These are phyloP conservation scores for Coemansia reversa DNA, from an alignment of 192 early-diverging fungal genomes.

Conservation along the genomic window DNA sequence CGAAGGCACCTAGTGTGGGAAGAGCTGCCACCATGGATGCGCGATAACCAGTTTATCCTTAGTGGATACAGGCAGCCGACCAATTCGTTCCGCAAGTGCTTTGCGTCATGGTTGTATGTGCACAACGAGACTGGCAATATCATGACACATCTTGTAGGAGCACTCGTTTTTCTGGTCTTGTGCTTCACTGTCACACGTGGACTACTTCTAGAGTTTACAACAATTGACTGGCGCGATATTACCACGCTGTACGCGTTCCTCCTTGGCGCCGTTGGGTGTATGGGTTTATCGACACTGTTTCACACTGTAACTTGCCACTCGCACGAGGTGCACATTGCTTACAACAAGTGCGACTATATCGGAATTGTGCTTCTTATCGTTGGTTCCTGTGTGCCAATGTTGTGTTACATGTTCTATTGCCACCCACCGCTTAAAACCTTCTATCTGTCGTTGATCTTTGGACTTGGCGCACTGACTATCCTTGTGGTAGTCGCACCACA, in stretches of 20 bases:
- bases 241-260: constrained; percentile 75
- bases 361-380: constrained; percentile 85
- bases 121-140: constrained; percentile 97
- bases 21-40: constrained; percentile 73
- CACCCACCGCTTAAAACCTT: constrained; percentile 50
- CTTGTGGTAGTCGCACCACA: constrained; percentile 60
- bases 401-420: constrained; percentile 65
- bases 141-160: constrained; percentile 80
- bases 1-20: constrained; percentile 34
- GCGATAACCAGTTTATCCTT: constrained; percentile 79
- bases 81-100: constrained; percentile 72
- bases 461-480: constrained; percentile 66
- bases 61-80: constrained; percentile 78
- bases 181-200: constrained; percentile 53
- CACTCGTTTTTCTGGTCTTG: constrained; percentile 57
- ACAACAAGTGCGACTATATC: constrained; percentile 92
- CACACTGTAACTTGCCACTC: constrained; percentile 89
- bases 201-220: constrained; percentile 49
- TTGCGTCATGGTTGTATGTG: constrained; percentile 72
- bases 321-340: constrained; percentile 57
- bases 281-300: constrained; percentile 76
- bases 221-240: constrained; percentile 63
- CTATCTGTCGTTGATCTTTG: constrained; percentile 62
- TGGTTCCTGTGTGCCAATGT: constrained; percentile 52
- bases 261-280: constrained; percentile 70